Percentiles rank a stretch among this genome's conserved stretches.
phyloP scores from a whole-genome alignment of 192 early-diverging fungal genomes.

The Polychytrium aggregatum region DNA sequence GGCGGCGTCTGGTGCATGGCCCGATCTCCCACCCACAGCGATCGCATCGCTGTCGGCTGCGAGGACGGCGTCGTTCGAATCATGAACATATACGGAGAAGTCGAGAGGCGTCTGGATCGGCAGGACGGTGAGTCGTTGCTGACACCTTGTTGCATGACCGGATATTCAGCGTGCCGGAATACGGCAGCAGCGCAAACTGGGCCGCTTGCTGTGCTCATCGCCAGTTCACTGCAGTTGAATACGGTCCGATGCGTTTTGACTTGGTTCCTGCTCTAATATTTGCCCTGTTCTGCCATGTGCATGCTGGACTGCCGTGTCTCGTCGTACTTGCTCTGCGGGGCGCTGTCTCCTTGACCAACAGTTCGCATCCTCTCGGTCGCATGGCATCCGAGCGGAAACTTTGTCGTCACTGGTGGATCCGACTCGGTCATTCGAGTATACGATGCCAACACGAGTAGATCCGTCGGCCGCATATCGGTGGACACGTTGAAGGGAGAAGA shows the following conservation, averaged over 20 bases:
- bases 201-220: no score
- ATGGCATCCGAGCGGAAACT: constrained; percentile 62
- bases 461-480: constrained; percentile 62
- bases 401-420: constrained; percentile 71
- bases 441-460: constrained; percentile 18
- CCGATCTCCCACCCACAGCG: constrained; percentile 41
- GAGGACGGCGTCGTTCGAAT: constrained; percentile 85
- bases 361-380: constrained; percentile 80
- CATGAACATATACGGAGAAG: no score
- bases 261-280: no score
- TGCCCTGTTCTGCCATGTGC: no score
- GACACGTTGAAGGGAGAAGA: constrained; percentile 55
- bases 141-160: no score
- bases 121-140: no score
- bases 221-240: no score
- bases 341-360: constrained; percentile 38
- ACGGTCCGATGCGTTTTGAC: no score
- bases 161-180: no score
- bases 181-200: no score
- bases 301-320: constrained; percentile 48
- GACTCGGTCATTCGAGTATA: constrained; percentile 60
- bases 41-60: constrained; percentile 76
- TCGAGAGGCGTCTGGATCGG: no score
- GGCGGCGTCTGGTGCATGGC: constrained; percentile 93
- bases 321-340: constrained; percentile 59